A percentile compares a stretch with the other conserved stretches of the same genome.
phyloP scores from a whole-genome alignment of 495 filamentous ascomycete species.

The Daldinia caldariorum region DNA sequence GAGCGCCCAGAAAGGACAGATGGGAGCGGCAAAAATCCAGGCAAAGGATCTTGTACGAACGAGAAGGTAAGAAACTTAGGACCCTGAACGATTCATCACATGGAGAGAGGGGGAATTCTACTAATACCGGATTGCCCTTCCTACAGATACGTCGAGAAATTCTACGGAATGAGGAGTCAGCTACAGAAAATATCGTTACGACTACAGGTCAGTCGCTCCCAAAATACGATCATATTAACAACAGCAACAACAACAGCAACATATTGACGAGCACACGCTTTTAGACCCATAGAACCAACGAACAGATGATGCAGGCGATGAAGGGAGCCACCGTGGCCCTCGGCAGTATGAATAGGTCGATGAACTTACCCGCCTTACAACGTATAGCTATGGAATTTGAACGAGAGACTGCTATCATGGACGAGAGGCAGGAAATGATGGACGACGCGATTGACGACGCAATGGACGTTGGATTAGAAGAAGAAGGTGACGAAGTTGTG shows the following conservation, averaged over 20 bases:
- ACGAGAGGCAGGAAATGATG: constrained; percentile 99
- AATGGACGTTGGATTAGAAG: constrained; percentile 89
- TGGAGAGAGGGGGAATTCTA: background rate
- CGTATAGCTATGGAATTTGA: constrained; percentile 99
- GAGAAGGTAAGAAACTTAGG: constrained; percentile 65
- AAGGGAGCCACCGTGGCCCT: constrained; percentile 93
- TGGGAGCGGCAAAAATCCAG: constrained; percentile 95
- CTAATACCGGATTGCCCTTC: constrained; percentile 9
- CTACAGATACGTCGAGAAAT: constrained; percentile 91
- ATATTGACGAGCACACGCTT: constrained; percentile 17
- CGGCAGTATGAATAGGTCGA: constrained; percentile 94
- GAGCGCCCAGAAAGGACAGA: constrained; percentile 95
- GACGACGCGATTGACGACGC: constrained; percentile 99
- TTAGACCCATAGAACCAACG: constrained; percentile 94
- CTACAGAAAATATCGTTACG: constrained; percentile 94
- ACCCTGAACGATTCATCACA: background rate
- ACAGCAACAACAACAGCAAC: background rate
- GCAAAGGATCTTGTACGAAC: constrained; percentile 96
- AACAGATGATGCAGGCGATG: constrained; percentile 99
- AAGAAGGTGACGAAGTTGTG: constrained; percentile 93
- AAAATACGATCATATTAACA: background rate
- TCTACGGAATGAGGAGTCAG: constrained; percentile 97
- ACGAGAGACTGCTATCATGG: constrained; percentile 98
- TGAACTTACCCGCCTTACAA: constrained; percentile 95
- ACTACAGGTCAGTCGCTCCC: constrained; percentile 74